Conservation (phyloP, 1,139 yeast genomes). For the Nadsonia starkeyi-henricii region DNA sequence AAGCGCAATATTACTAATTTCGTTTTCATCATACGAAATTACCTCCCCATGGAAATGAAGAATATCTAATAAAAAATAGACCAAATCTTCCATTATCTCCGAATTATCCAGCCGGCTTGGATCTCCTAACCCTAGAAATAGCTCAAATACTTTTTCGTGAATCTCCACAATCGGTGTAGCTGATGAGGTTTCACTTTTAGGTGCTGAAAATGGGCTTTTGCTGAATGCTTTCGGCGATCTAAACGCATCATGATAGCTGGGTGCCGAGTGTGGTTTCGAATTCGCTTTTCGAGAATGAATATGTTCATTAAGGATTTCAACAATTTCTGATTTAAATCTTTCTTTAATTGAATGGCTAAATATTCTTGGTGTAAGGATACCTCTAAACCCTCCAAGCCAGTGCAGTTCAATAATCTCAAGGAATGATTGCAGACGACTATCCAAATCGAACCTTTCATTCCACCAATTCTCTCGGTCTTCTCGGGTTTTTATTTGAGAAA, state of each 20-base stretch:
- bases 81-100: conserved; percentile 45
- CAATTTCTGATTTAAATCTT: conserved; percentile 29
- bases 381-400: conserved; percentile 77
- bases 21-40: conserved; percentile 51
- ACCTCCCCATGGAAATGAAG: conserved; percentile 49
- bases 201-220: neutral
- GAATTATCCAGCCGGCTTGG: conserved; percentile 23
- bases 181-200: neutral
- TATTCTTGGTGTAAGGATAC: conserved; percentile 35
- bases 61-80: conserved; percentile 47
- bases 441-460: conserved; percentile 51
- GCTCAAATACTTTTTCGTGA: conserved; percentile 36
- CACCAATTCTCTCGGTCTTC: conserved; percentile 70
- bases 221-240: neutral
- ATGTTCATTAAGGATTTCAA: conserved; percentile 22
- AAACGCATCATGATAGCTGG: conserved; percentile 1
- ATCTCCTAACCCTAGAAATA: conserved; percentile 37
- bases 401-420: conserved; percentile 43
- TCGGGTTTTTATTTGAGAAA: conserved; percentile 32
- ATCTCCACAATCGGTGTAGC: conserved; percentile 24
- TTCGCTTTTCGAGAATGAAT: conserved; percentile 19
- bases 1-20: conserved; percentile 34
- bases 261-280: neutral
- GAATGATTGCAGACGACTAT: conserved; percentile 39
- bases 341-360: conserved; percentile 21